A percentile compares a stretch with the other conserved stretches of the same genome.
phyloP scores from a whole-genome alignment of 1,284 basidiomycete genomes.

The Boletus smithii region DNA sequence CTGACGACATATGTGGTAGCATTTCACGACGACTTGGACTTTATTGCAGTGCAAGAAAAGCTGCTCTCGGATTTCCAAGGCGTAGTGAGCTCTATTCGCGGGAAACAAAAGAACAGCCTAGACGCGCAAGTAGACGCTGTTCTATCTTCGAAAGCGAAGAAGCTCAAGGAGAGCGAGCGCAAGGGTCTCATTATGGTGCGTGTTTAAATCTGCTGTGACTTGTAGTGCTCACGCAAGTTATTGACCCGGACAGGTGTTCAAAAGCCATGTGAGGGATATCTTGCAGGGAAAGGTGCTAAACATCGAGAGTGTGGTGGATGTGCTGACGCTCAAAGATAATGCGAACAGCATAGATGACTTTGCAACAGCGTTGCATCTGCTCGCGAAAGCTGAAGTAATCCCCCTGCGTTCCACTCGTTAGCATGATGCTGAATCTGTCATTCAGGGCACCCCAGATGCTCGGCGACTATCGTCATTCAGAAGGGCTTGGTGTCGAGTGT shows the following conservation, averaged over 20 bases:
- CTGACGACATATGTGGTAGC: conserved; percentile 36
- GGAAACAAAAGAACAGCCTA: conserved; percentile 60
- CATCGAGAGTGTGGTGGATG: conserved; percentile 67
- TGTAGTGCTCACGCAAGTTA: background rate
- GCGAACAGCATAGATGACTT: conserved; percentile 53
- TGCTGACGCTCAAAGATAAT: conserved; percentile 73
- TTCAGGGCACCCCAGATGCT: conserved; percentile 64
- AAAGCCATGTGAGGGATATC: conserved; percentile 57
- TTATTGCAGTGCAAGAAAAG: conserved; percentile 68
- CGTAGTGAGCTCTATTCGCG: conserved; percentile 45
- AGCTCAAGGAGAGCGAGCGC: conserved; percentile 40
- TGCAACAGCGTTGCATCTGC: conserved; percentile 60
- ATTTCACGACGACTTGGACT: conserved; percentile 73
- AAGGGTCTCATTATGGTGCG: conserved; percentile 46
- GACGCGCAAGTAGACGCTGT: conserved; percentile 67
- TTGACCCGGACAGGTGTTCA: conserved; percentile 52
- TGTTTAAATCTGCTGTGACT: background rate
- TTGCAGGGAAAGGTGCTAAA: conserved; percentile 66
- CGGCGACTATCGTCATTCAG: conserved; percentile 67
- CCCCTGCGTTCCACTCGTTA: background rate
- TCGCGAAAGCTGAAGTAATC: conserved; percentile 52
- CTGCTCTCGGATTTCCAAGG: conserved; percentile 57
- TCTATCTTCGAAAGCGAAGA: conserved; percentile 50
- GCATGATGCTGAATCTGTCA: conserved; percentile 7
- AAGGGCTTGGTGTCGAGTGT: conserved; percentile 83